phyloP scores from a whole-genome alignment of 2,329 filamentous ascomycete species.

The Orbilia quercus region DNA sequence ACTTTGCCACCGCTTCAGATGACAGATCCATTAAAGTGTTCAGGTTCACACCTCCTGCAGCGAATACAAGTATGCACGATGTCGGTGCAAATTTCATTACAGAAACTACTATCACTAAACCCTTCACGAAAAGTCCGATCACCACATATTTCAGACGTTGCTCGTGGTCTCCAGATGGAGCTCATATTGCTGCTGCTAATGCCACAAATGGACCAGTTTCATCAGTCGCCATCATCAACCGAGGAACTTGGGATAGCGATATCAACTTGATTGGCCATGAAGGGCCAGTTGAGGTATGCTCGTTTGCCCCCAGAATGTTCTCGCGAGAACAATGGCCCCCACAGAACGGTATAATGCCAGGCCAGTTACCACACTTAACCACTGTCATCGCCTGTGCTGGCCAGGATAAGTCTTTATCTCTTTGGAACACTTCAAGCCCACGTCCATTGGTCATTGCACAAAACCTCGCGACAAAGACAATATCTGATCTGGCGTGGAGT shows the following conservation, averaged over 20 bases:
- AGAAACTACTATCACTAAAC: constrained; percentile 87
- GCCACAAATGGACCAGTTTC: constrained; percentile 97
- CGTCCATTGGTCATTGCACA: constrained; percentile 89
- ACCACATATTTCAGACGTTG: constrained; percentile 97
- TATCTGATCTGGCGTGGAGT: constrained; percentile 93
- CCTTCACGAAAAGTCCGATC: constrained; percentile 89
- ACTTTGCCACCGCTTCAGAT: constrained; percentile 97
- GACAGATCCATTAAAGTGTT: constrained; percentile 97
- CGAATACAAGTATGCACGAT: constrained; percentile 92
- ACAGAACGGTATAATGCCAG: constrained; percentile 62
- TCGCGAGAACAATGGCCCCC: constrained; percentile 73
- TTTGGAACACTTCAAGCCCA: constrained; percentile 98
- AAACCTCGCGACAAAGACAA: constrained; percentile 87
- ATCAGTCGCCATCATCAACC: constrained; percentile 94
- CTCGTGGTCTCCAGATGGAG: constrained; percentile 97
- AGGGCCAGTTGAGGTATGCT: constrained; percentile 94
- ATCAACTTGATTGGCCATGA: constrained; percentile 98
- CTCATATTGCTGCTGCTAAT: constrained; percentile 96
- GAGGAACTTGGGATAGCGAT: constrained; percentile 91
- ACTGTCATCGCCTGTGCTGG: constrained; percentile 97
- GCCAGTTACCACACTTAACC: constrained; percentile 68
- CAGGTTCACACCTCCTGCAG: constrained; percentile 87
- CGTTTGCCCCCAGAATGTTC: constrained; percentile 93
- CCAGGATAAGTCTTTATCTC: constrained; percentile 93
- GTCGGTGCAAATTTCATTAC: constrained; percentile 96